Evolutionary conservation across 2,329 filamentous ascomycete species (phyloP).

Genomic region (Colletotrichum lupini): DNA sequence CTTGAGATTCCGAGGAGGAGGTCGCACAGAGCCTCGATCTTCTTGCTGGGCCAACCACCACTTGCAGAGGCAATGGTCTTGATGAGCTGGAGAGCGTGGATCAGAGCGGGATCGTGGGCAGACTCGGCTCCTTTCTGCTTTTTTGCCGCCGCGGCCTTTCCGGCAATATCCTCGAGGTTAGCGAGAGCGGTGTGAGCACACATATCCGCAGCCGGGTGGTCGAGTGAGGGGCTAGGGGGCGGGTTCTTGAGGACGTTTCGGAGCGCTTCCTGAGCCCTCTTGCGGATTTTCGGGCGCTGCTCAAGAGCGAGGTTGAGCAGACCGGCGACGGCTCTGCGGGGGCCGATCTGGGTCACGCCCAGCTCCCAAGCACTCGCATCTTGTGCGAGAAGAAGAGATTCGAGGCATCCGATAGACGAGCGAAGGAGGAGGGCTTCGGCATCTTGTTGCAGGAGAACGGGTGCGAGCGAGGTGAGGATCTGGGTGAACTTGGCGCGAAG

Average conservation of each 20-base stretch:
- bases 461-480: constrained; percentile 88
- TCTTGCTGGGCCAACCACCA: constrained; percentile 95
- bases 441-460: constrained; percentile 81
- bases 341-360: constrained; percentile 83
- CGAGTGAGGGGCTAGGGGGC: constrained; percentile 89
- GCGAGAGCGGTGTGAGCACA: constrained; percentile 91
- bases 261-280: constrained; percentile 90
- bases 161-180: constrained; percentile 79
- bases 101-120: constrained; percentile 82
- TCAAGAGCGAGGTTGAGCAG: constrained; percentile 88
- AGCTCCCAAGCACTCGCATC: constrained; percentile 90
- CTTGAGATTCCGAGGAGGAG: constrained; percentile 88
- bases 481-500: constrained; percentile 95
- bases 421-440: constrained; percentile 88
- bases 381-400: constrained; percentile 90
- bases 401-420: constrained; percentile 91
- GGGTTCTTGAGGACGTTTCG: constrained; percentile 84
- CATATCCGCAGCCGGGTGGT: constrained; percentile 96
- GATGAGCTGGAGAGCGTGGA: constrained; percentile 91
- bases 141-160: constrained; percentile 68
- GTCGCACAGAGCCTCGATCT: constrained; percentile 93
- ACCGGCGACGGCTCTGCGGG: constrained; percentile 86
- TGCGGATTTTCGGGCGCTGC: constrained; percentile 90
- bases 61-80: constrained; percentile 89
- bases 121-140: constrained; percentile 71